A percentile compares a stretch with the other conserved stretches of the same genome.
phyloP scores from a whole-genome alignment of 1,284 basidiomycete genomes.

The Ceratobasidium sp. region DNA sequence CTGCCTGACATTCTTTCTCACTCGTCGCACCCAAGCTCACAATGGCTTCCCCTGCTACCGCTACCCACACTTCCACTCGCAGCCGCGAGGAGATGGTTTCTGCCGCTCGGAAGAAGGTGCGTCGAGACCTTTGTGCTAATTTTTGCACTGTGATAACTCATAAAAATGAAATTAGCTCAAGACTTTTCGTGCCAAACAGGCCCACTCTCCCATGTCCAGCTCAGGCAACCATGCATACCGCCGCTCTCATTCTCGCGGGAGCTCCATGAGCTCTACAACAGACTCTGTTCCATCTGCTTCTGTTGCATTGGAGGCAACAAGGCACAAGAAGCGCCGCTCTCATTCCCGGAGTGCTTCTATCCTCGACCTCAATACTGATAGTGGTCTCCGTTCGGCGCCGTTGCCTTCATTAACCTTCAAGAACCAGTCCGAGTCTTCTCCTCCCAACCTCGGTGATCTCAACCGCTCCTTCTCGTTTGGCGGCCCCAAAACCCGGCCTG shows the following conservation, averaged over 20 bases:
- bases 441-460: constrained; percentile 39
- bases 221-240: constrained; percentile 56
- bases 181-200: constrained; percentile 34
- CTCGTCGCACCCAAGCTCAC: not conserved
- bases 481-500: constrained; percentile 8
- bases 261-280: constrained; percentile 8
- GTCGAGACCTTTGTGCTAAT: not conserved
- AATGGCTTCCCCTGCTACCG: not conserved
- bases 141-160: not conserved
- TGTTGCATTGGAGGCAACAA: constrained; percentile 21
- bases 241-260: constrained; percentile 70
- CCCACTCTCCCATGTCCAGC: constrained; percentile 25
- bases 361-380: constrained; percentile 15
- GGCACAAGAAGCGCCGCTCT: constrained; percentile 39
- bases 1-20: constrained; percentile 32
- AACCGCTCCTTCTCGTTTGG: constrained; percentile 58
- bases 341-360: constrained; percentile 39
- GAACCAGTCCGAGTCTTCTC: not conserved
- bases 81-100: constrained; percentile 38
- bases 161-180: constrained; percentile 30
- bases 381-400: not conserved
- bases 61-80: constrained; percentile 6
- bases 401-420: constrained; percentile 19
- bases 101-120: constrained; percentile 31
- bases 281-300: not conserved